Evolutionary conservation across 441 rosid species (phyloP), one percentile per base, ranked within the genome.

Genomic region (Gossypium davidsonii): DNA sequence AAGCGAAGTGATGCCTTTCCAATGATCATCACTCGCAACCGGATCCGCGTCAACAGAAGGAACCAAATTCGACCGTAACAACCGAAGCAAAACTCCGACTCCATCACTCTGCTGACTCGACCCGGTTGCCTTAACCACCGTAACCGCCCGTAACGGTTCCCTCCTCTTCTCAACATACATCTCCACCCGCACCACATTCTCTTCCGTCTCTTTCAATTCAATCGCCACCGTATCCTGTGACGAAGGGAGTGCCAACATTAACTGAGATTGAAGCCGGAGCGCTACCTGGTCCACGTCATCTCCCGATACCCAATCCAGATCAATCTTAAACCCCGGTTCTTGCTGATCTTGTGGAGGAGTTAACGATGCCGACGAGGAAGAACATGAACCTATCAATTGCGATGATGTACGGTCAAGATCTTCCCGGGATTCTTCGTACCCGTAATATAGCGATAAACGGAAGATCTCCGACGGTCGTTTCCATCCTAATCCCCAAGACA

Each of bases 401-500:
- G 86, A 74, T 2, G 84, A 79, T 3, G 90, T 64, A 48, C 85
- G 91, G 71, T 77, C 78, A 14, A 81, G 84, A 78, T 84, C 87
- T 18, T 87, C 92, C 21, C 75, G 80, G 11, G 81, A 81, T 64
- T 90, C 92, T 72, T 92, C 97, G 0, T 84, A 78, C 4, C 97
- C 97, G 72, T 92, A 94, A 0, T 82, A 77, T 48, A 94, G 90
- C 4, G 83, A 83, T 21, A 94, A 70, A 31, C 87, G 93, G 84
- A 92, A 92, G 79, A 78, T 80, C 84, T 94, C 97, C 79, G 89
- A 85, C 2, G 97, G 85, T 57, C 97, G 83, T 80, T 90, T 92
- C 98, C 98, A 94, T 21, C 98, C 97, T 74, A 93, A 75, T 63
- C 97, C 96, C 98, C 96, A 90, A 23, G 94, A 91, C 97, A 89